A percentile compares a stretch with the other conserved stretches of the same genome.
These are phyloP conservation scores for Berberis vulgaris DNA, from an alignment of 164 flowering plant genomes.

Conservation along the genomic window DNA sequence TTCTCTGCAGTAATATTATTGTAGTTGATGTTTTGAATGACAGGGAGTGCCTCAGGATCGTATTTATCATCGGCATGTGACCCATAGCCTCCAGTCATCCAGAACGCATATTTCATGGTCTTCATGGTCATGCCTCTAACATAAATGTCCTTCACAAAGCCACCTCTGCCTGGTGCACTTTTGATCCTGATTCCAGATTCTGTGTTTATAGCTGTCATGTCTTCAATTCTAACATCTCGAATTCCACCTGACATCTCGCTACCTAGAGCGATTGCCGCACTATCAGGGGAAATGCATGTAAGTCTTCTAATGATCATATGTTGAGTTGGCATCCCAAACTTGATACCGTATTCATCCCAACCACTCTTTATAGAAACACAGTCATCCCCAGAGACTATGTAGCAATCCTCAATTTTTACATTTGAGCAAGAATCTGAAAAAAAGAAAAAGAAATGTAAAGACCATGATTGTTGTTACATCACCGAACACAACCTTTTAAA, in stretches of 20 bases:
- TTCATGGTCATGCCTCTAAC: neutral
- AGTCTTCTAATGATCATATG: neutral
- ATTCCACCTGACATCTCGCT: neutral
- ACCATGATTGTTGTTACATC: no score
- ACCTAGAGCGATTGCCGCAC: neutral
- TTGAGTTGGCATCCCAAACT: neutral
- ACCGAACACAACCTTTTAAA: no score
- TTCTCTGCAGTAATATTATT: neutral
- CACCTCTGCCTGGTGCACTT: neutral
- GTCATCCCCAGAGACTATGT: neutral
- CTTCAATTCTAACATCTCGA: neutral
- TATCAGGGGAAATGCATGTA: neutral
- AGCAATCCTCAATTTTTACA: neutral
- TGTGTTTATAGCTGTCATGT: neutral
- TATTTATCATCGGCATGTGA: neutral
- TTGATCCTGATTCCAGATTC: neutral
- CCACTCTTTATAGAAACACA: no score
- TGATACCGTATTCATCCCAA: neutral
- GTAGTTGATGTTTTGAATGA: neutral
- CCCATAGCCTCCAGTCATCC: neutral
- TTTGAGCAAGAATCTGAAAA: neutral
- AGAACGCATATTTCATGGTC: no score
- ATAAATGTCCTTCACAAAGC: neutral
- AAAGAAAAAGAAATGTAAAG: neutral
- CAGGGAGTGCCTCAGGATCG: neutral